A percentile compares a stretch with the other conserved stretches of the same genome.
Evolutionary conservation across 2,329 filamentous ascomycete genomes (phyloP).

Genomic region (Rhynchosporium agropyri): DNA sequence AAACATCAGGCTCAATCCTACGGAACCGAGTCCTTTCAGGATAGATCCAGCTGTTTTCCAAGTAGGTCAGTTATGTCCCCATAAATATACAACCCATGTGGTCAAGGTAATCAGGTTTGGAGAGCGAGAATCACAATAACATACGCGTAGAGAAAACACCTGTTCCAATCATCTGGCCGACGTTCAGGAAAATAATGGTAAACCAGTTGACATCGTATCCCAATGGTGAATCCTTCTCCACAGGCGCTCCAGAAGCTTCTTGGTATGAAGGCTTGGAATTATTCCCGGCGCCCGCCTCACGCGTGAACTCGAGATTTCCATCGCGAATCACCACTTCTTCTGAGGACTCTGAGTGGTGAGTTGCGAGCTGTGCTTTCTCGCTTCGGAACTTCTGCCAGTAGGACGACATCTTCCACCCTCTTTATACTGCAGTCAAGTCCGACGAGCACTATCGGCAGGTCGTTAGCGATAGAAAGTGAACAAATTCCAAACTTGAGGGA

Average conservation of each 20-base stretch:
- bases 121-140: slow-evolving; percentile 32
- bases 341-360: not conserved
- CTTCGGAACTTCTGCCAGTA: slow-evolving; percentile 11
- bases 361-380: slow-evolving; percentile 15
- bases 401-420: slow-evolving; percentile 2
- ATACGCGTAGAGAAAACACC: slow-evolving; percentile 66
- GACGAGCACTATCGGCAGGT: too few relatives aligned
- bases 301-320: slow-evolving; percentile 30
- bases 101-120: not conserved
- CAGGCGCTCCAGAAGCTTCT: slow-evolving; percentile 62
- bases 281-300: slow-evolving; percentile 48
- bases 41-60: slow-evolving; percentile 11
- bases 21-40: slow-evolving; percentile 13
- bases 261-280: slow-evolving; percentile 49
- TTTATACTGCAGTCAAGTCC: not conserved
- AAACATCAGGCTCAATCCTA: slow-evolving; percentile 23
- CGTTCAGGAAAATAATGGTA: slow-evolving; percentile 61
- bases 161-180: slow-evolving; percentile 65
- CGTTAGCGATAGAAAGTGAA: too few relatives aligned
- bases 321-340: slow-evolving; percentile 20
- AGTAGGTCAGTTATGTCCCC: not conserved
- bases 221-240: slow-evolving; percentile 59
- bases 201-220: slow-evolving; percentile 59
- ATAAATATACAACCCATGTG: not conserved
- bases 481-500: too few relatives aligned